Evolutionary conservation across 768 basidiomycete species (phyloP).

Genomic region (Lentinula lateritia): DNA sequence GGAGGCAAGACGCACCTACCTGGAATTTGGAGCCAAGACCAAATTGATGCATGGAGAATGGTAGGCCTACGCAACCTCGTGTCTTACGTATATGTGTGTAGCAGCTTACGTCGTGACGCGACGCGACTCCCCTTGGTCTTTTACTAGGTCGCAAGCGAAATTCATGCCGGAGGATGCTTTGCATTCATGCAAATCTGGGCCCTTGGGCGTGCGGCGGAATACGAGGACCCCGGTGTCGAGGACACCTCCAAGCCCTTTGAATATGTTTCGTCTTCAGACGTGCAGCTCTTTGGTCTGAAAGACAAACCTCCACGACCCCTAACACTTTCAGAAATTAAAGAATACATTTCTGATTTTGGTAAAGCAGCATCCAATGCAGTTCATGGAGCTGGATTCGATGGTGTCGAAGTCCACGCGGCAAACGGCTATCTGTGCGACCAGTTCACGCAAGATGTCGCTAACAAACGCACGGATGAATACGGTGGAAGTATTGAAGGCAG

Average conservation of each 20-base stretch:
- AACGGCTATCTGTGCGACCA: constrained; percentile 13
- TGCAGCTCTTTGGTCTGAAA: constrained; percentile 5
- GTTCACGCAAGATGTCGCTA: constrained; percentile 32
- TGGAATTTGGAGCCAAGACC: constrained; percentile 53
- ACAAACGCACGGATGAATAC: constrained; percentile 43
- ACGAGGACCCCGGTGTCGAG: constrained; percentile 1
- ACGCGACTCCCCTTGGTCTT: neutral
- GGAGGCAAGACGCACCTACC: constrained; percentile 41
- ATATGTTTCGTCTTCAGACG: constrained; percentile 17
- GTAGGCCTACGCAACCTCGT: constrained; percentile 13
- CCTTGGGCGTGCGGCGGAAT: constrained; percentile 1
- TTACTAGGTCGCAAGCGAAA: constrained; percentile 36
- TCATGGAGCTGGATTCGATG: constrained; percentile 45
- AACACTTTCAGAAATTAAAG: constrained; percentile 29
- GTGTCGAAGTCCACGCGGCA: constrained; percentile 33
- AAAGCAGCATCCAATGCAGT: constrained; percentile 38
- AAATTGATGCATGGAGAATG: constrained; percentile 42
- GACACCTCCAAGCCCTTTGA: constrained; percentile 11
- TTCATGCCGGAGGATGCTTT: constrained; percentile 42
- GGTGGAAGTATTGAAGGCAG: constrained; percentile 48
- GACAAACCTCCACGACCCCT: constrained; percentile 21
- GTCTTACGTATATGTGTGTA: no score
- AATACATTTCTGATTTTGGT: constrained; percentile 31
- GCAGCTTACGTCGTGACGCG: no score
- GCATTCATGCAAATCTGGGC: constrained; percentile 39